These are phyloP conservation scores for Cryphonectria nitschkei DNA, from an alignment of 2,329 filamentous ascomycete species.

Conservation along the genomic window DNA sequence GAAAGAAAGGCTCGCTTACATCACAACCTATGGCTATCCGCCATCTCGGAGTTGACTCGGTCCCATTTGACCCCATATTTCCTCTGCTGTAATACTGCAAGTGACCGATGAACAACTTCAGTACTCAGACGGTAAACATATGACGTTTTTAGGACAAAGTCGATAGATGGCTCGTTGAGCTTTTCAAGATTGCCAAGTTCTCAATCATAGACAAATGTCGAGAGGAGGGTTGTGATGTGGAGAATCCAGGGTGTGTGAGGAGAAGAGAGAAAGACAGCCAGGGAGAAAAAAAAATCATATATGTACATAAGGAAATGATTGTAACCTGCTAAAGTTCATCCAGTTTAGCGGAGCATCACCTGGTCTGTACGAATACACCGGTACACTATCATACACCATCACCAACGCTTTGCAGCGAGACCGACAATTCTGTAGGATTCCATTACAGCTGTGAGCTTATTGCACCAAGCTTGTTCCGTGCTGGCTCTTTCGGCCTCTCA, in stretches of 20 bases:
- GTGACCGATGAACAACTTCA: background rate
- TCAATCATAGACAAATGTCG: background rate
- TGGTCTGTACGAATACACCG: background rate
- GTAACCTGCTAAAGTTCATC: background rate
- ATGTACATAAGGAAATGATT: background rate
- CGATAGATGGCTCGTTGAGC: background rate
- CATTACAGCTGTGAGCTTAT: background rate
- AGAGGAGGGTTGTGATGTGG: background rate
- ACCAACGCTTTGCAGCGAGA: background rate
- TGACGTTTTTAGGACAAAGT: background rate
- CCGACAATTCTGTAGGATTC: background rate
- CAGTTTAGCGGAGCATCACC: background rate
- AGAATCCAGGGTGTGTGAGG: background rate
- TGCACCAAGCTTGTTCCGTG: background rate
- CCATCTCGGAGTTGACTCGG: conserved; percentile 47
- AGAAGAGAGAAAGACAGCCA: background rate
- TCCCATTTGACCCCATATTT: conserved; percentile 21
- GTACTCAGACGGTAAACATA: background rate
- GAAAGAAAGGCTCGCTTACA: conserved; percentile 43
- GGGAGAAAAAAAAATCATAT: background rate
- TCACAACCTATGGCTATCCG: conserved; percentile 59
- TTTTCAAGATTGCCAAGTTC: background rate
- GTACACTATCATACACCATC: background rate
- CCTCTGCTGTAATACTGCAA: background rate
- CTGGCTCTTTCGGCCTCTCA: too few relatives aligned